Percentiles rank a stretch among this genome's conserved stretches.
These are phyloP conservation scores for Dactylonectria macrodidyma DNA, from an alignment of 2,329 filamentous ascomycete genomes.

Conservation along the genomic window DNA sequence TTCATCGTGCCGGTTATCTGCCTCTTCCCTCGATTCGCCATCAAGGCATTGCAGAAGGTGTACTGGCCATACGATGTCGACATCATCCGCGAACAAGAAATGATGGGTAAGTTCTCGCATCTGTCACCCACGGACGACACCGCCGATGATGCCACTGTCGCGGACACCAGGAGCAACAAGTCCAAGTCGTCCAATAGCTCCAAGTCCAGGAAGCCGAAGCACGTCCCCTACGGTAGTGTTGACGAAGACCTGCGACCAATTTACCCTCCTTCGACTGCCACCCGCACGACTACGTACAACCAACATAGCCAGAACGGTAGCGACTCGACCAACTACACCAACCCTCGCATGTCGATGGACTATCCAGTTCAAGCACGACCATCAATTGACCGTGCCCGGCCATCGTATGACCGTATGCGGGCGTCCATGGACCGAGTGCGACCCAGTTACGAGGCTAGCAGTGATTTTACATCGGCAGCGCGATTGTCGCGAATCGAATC, in stretches of 20 bases:
- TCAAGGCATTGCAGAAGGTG: slow-evolving; percentile 93
- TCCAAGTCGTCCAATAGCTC: slow-evolving; percentile 73
- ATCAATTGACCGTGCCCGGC: slow-evolving; percentile 79
- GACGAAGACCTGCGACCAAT: slow-evolving; percentile 94
- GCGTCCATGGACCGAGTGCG: slow-evolving; percentile 89
- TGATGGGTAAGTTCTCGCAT: slow-evolving; percentile 85
- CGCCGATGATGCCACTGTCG: slow-evolving; percentile 55
- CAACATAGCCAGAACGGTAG: slow-evolving; percentile 91
- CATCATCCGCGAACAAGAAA: slow-evolving; percentile 94
- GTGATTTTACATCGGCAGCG: slow-evolving; percentile 92
- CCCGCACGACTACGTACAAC: slow-evolving; percentile 80
- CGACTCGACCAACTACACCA: slow-evolving; percentile 92
- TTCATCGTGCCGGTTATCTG: slow-evolving; percentile 86
- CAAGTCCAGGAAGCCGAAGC: slow-evolving; percentile 64
- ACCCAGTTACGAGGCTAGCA: slow-evolving; percentile 87
- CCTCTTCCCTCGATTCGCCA: slow-evolving; percentile 87
- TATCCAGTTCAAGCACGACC: slow-evolving; percentile 59
- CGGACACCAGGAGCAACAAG: slow-evolving; percentile 52
- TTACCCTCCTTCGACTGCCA: slow-evolving; percentile 92
- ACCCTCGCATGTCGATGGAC: slow-evolving; percentile 74
- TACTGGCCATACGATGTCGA: slow-evolving; percentile 95
- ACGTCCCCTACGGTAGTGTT: slow-evolving; percentile 73
- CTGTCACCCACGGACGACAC: slow-evolving; percentile 61
- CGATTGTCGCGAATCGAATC: slow-evolving; percentile 89
- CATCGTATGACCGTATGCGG: slow-evolving; percentile 90